These are phyloP conservation scores for Lasiosphaeris hirsuta DNA, from an alignment of 495 filamentous ascomycete genomes.

Conservation along the genomic window DNA sequence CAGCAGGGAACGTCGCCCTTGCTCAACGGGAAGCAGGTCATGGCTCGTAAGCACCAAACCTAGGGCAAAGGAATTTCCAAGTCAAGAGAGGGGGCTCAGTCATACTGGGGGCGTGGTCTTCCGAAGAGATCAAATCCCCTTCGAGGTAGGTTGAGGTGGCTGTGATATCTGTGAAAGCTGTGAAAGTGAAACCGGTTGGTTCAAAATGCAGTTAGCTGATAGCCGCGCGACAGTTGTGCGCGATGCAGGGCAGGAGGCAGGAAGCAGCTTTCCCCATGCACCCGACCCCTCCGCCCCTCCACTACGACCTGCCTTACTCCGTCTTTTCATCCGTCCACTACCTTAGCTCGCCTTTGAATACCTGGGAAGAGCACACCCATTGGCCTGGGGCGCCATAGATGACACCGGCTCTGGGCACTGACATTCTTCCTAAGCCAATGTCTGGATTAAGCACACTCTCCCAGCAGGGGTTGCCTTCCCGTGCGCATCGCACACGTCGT, in stretches of 20 bases:
- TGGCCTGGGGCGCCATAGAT: conserved; percentile 1
- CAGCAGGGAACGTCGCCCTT: neutral
- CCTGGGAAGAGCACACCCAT: conserved; percentile 4
- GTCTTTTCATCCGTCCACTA: neutral
- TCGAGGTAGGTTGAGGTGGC: neutral
- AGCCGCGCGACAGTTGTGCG: conserved; percentile 9
- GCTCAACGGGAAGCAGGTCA: too few relatives aligned
- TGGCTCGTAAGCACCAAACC: too few relatives aligned
- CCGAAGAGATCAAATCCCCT: neutral
- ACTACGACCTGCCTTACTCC: neutral
- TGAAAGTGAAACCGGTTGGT: conserved; percentile 17
- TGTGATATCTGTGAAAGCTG: neutral
- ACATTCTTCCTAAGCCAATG: neutral
- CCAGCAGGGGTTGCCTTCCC: too few relatives aligned
- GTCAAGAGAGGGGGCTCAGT: too few relatives aligned
- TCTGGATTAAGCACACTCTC: neutral
- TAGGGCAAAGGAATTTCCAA: too few relatives aligned
- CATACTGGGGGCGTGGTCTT: neutral
- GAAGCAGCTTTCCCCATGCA: conserved; percentile 10
- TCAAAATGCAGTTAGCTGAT: conserved; percentile 3
- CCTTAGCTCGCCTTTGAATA: neutral
- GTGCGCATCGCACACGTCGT: too few relatives aligned
- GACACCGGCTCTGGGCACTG: conserved; percentile 2
- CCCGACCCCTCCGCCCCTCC: conserved; percentile 2
- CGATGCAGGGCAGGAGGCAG: conserved; percentile 9